Base-by-base conservation (phyloP, 495 filamentous ascomycete genomes). In the Daldinia caldariorum region DNA sequence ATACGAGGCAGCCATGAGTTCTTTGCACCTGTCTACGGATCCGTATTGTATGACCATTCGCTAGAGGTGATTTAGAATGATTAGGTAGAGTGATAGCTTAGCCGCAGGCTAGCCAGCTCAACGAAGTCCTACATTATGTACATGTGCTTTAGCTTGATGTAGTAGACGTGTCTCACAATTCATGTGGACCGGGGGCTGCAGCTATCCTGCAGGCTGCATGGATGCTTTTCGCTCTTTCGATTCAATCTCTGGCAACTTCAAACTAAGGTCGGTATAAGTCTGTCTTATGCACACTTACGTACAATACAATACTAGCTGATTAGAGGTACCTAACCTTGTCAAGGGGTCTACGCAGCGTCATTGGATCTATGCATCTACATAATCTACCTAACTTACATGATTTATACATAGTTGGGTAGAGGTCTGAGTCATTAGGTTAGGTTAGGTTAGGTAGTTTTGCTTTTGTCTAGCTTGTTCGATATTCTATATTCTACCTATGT, bases 111-210 rank as follows among this genome's bases (percentile, higher is more conserved):
- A 47, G 63, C 70, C 63, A 68, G 53, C 64, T 67, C 70, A 65
- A 63, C 64, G 32, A 61, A 67, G 47, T 63, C 63, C 49, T 53
- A 53, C 49, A 47, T 72, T 47, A 47, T 47, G 43, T 47, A 47
- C 43, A 47, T 47, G 16, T 47, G 64, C 64, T 61, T 72, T 68
- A 72, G 69, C 60, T 72, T 61, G 34, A 72, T 58, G 69, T 64
- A 72, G 60, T 61, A 67, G 50, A 72, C 69, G 69, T 72, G 69
- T 72, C 69, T 72, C 64, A 61, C 58, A 54, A 59, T 71, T 71
- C 69, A 64, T 71, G 69, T 71, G 63, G 63, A 59, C 67, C 69
- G 63, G 69, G 34, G 69, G 22, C 56, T 51, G 63, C 69, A 71
- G 58, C 29, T 41, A 55, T 63, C 53, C 60, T 65, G 64, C 64